A percentile compares a stretch with the other conserved stretches of the same genome.
Evolutionary conservation across 768 basidiomycete genomes (phyloP).

Genomic region (Amanita pallidorosea): DNA sequence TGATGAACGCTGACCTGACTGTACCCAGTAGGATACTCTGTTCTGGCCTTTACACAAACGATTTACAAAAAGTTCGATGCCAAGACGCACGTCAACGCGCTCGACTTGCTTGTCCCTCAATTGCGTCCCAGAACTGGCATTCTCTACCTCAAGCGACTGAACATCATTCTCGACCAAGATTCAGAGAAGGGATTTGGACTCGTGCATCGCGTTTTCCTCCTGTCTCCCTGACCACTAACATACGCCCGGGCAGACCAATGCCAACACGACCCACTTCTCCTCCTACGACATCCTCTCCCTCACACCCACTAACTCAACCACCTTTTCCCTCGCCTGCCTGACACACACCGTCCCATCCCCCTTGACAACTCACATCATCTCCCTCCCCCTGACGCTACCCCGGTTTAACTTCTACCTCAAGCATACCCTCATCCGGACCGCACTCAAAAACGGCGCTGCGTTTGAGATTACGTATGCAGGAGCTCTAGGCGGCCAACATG

Average conservation of each 20-base stretch:
- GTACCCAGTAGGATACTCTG: conserved; percentile 73
- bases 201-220: conserved; percentile 26
- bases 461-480: conserved; percentile 78
- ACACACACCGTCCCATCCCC: conserved; percentile 69
- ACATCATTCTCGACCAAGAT: conserved; percentile 71
- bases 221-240: background rate
- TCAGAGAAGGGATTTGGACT: conserved; percentile 83
- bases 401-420: conserved; percentile 75
- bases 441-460: conserved; percentile 71
- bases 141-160: conserved; percentile 64
- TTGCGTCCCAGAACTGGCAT: conserved; percentile 49
- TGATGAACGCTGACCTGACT: background rate
- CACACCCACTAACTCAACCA: conserved; percentile 56
- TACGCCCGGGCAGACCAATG: conserved; percentile 41
- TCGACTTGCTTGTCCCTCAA: conserved; percentile 48
- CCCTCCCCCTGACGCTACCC: conserved; percentile 67
- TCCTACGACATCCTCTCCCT: conserved; percentile 74
- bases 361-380: conserved; percentile 72
- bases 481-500: conserved; percentile 55
- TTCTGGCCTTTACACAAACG: conserved; percentile 68
- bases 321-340: conserved; percentile 73
- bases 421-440: conserved; percentile 73
- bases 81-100: conserved; percentile 55
- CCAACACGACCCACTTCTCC: conserved; percentile 49
- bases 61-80: conserved; percentile 63